These are phyloP conservation scores for Penicillium parvum DNA, from an alignment of 495 filamentous ascomycete genomes.

Conservation along the genomic window DNA sequence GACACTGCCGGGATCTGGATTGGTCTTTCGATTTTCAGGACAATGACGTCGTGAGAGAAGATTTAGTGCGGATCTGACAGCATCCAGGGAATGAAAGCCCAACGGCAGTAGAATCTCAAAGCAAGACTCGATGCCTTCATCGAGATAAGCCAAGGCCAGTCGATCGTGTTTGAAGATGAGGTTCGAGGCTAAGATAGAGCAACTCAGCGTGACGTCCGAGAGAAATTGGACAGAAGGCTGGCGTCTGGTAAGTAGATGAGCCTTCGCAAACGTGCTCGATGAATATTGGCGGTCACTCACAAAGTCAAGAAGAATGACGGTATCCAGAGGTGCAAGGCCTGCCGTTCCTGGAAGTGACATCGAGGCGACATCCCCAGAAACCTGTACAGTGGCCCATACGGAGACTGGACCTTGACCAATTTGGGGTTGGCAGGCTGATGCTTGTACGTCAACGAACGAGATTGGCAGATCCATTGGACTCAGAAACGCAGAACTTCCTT, in stretches of 20 bases:
- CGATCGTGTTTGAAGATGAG: constrained; percentile 14
- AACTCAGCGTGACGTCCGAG: constrained; percentile 13
- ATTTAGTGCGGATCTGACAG: constrained; percentile 9
- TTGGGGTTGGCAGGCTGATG: constrained; percentile 3
- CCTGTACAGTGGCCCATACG: constrained; percentile 21
- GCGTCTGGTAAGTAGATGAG: constrained; percentile 7
- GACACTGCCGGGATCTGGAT: constrained; percentile 1
- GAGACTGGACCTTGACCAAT: constrained; percentile 13
- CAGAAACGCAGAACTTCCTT: not conserved
- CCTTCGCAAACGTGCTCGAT: not conserved
- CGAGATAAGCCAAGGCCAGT: constrained; percentile 14
- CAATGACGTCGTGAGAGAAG: constrained; percentile 6
- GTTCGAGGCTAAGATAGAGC: constrained; percentile 14
- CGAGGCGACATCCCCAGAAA: constrained; percentile 21
- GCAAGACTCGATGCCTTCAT: not conserved
- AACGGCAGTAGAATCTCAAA: constrained; percentile 20
- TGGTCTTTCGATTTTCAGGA: not conserved
- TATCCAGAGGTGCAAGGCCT: constrained; percentile 18
- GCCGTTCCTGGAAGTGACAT: constrained; percentile 11
- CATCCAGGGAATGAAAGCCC: constrained; percentile 21
- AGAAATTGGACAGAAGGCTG: constrained; percentile 12
- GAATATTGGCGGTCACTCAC: constrained; percentile 6
- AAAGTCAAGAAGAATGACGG: constrained; percentile 24
- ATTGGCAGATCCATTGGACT: constrained; percentile 20
- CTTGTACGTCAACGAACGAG: constrained; percentile 16